Percentiles rank a stretch among this genome's conserved stretches.
Evolutionary conservation across 495 filamentous ascomycete genomes (phyloP).

Genomic region (Clavariopsis aquatica): DNA sequence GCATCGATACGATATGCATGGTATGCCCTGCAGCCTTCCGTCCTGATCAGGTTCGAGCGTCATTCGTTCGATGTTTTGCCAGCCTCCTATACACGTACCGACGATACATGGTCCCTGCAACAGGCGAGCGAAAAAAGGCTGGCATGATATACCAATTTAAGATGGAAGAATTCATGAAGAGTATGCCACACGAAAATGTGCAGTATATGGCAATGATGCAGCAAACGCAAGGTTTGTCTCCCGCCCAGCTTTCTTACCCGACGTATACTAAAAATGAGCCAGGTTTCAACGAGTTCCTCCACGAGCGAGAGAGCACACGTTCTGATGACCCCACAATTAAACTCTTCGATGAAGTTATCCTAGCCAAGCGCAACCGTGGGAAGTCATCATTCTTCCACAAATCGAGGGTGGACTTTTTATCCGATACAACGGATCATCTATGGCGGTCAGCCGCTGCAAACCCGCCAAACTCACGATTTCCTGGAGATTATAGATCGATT

Average conservation of each 20-base stretch:
- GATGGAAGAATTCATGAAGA: constrained; percentile 88
- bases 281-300: constrained; percentile 97
- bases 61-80: constrained; percentile 91
- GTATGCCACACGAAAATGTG: constrained; percentile 85
- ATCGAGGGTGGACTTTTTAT: constrained; percentile 68
- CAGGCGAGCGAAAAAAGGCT: constrained; percentile 77
- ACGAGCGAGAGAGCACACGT: constrained; percentile 74
- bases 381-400: constrained; percentile 49
- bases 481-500: constrained; percentile 63
- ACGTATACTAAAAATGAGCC: neutral
- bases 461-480: constrained; percentile 69
- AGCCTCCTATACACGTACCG: constrained; percentile 96
- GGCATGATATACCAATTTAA: constrained; percentile 91
- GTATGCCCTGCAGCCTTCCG: constrained; percentile 91
- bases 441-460: constrained; percentile 89
- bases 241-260: neutral
- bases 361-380: constrained; percentile 90
- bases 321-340: constrained; percentile 70
- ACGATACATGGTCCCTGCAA: constrained; percentile 73
- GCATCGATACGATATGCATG: constrained; percentile 75
- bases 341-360: constrained; percentile 93
- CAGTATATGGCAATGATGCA: constrained; percentile 85
- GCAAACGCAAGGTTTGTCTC: constrained; percentile 79
- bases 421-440: constrained; percentile 84
- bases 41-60: constrained; percentile 83